Base-by-base conservation (phyloP, 1,284 basidiomycete genomes). In the Mrakiaceae sp. region DNA sequence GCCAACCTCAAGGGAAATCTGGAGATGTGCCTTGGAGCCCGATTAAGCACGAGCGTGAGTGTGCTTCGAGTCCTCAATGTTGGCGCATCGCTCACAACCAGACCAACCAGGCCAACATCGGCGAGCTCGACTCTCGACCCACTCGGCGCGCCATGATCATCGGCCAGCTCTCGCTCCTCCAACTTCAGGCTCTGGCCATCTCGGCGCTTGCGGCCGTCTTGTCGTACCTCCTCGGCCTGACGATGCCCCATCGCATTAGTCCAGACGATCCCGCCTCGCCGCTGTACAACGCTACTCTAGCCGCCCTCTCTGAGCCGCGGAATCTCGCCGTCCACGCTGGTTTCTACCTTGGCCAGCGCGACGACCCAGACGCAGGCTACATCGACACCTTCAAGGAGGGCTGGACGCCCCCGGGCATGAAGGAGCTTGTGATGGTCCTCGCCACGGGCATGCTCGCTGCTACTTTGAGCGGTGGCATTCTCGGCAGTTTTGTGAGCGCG, bases 1-100 rank as follows among this genome's bases (percentile, higher is more conserved):
- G 75, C 95, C 70, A 98, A 98, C 72, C 84, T 98, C 68, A 97
- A 97, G 74, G 95, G 95, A 14, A 97, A 97, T 71, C 82, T 98
- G 56, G 93, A 95, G 77, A 94, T 95, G 89, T 94, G 93, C 69
- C 83, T 80, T 2, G 77, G 76, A 6, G 75, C 79, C 5, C 74
- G 78, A 43, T 75, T 80, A 70, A 78, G 76, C 6, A 80, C 79
- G 4, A 76, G 76, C 4, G 73, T 74, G 57, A 66, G 72, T 69
- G 11, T 50, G n/a, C 39, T 10, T 7, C 12, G 4, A 12, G 47
- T 48, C 39, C 44, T 54, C 51, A 14, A 12, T 89, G 11, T 88
- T 86, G 10, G 86, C 87, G 3, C 81, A 87, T n/a, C 77, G 88
- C 12, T 83, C 27, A 27, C 27, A 27, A 27, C 27, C 27, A 27